Conservation (phyloP, 345 rosid genomes). For the Citrus mangshanensis region DNA sequence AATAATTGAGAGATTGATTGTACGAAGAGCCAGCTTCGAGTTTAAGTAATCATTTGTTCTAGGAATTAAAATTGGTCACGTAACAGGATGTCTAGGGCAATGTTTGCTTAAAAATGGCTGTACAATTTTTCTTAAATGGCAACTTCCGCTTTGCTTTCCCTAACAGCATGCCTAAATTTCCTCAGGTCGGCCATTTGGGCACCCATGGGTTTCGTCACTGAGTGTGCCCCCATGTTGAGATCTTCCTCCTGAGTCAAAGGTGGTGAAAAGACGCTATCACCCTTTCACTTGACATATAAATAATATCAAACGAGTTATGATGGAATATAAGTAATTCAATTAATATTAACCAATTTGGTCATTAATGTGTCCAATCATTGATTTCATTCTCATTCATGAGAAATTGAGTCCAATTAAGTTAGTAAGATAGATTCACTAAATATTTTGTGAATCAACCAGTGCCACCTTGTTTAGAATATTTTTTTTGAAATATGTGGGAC, state of each 20-base stretch:
- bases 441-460: too few relatives aligned
- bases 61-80: not conserved
- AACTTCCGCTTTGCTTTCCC: slow-evolving; percentile 28
- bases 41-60: not conserved
- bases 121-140: not conserved
- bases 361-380: too few relatives aligned
- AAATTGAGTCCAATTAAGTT: too few relatives aligned
- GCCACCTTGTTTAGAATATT: too few relatives aligned
- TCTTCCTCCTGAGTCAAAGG: not conserved
- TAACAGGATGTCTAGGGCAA: not conserved
- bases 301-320: not conserved
- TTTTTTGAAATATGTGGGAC: too few relatives aligned
- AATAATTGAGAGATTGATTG: not conserved
- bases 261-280: not conserved
- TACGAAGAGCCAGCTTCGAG: slow-evolving; percentile 13
- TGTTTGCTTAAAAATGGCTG: slow-evolving; percentile 1
- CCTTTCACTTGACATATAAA: not conserved
- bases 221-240: not conserved
- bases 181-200: slow-evolving; percentile 9
- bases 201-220: not conserved
- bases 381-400: too few relatives aligned
- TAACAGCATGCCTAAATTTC: slow-evolving; percentile 15
- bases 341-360: too few relatives aligned
- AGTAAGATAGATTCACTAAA: too few relatives aligned
- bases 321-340: not conserved